Conservation (phyloP, 345 rosid species). For the Geranium rotundifolium region DNA sequence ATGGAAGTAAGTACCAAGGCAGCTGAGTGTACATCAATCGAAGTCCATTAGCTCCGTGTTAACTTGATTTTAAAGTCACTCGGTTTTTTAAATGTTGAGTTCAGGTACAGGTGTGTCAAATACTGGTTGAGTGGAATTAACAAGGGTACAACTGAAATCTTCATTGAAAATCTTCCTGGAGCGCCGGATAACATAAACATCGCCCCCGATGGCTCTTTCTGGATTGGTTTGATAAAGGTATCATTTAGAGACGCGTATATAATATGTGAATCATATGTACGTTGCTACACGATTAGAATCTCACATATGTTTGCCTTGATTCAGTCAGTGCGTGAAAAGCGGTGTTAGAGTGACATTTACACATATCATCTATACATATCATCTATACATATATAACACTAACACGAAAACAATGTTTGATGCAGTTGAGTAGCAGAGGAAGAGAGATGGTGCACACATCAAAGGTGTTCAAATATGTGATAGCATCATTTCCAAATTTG, state of each 20-base stretch:
- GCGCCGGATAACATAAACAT: constrained; percentile 46
- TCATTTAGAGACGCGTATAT: not conserved
- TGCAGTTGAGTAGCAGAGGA: constrained; percentile 17
- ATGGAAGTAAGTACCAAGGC: constrained; percentile 33
- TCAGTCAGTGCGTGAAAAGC: too few species aligned
- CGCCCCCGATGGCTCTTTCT: constrained; percentile 52
- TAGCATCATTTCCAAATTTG: constrained; percentile 22
- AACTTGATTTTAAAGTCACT: not conserved
- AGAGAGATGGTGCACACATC: constrained; percentile 34
- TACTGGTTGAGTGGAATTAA: constrained; percentile 34
- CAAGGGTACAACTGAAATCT: constrained; percentile 26
- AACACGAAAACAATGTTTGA: not conserved
- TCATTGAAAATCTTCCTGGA: constrained; percentile 37
- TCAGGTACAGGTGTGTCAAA: constrained; percentile 36
- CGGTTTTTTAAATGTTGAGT: not conserved
- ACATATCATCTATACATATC: too few species aligned
- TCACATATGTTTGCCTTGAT: too few species aligned
- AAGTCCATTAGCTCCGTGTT: not conserved
- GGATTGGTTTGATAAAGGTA: constrained; percentile 34
- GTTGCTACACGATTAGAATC: too few species aligned
- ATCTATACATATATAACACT: not conserved
- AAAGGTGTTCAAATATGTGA: constrained; percentile 19
- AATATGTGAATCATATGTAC: not conserved
- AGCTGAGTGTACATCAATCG: too few species aligned
- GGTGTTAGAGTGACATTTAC: not conserved